These are phyloP conservation scores for Lipomyces chichibuensis DNA, from an alignment of 805 yeast species.

Conservation along the genomic window DNA sequence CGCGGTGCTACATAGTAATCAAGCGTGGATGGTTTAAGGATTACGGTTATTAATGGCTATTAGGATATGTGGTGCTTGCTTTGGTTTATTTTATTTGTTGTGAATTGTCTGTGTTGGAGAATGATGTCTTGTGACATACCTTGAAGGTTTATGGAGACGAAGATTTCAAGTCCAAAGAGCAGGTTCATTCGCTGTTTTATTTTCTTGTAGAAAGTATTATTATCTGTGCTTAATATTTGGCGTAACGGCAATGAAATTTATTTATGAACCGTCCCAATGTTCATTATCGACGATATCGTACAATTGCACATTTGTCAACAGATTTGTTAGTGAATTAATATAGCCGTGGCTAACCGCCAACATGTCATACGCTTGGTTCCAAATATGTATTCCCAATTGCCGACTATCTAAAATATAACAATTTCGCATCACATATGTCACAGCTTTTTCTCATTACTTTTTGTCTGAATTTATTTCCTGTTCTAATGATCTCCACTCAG, in stretches of 20 bases:
- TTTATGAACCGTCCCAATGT: not conserved
- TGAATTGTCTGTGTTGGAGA: not conserved
- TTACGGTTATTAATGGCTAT: not conserved
- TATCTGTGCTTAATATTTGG: conserved; percentile 1
- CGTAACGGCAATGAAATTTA: conserved; percentile 5
- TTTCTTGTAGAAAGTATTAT: not conserved
- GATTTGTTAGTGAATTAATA: not conserved
- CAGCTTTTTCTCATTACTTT: not conserved
- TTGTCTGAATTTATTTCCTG: conserved; percentile 10
- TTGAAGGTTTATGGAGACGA: not conserved
- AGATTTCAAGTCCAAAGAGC: not conserved
- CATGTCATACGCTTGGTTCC: not conserved
- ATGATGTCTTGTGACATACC: not conserved
- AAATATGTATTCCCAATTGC: not conserved
- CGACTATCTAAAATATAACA: not conserved
- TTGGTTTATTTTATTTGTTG: not conserved
- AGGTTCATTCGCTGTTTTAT: not conserved
- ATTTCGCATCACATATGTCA: not conserved
- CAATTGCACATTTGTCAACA: not conserved
- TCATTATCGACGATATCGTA: not conserved
- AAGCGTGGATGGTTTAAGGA: not conserved
- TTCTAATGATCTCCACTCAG: conserved; percentile 34
- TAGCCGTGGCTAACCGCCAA: not conserved
- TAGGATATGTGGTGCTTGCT: not conserved
- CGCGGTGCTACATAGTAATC: not conserved